Base-by-base conservation (phyloP, 2,329 filamentous ascomycete genomes). In the Fusarium sacchari region DNA sequence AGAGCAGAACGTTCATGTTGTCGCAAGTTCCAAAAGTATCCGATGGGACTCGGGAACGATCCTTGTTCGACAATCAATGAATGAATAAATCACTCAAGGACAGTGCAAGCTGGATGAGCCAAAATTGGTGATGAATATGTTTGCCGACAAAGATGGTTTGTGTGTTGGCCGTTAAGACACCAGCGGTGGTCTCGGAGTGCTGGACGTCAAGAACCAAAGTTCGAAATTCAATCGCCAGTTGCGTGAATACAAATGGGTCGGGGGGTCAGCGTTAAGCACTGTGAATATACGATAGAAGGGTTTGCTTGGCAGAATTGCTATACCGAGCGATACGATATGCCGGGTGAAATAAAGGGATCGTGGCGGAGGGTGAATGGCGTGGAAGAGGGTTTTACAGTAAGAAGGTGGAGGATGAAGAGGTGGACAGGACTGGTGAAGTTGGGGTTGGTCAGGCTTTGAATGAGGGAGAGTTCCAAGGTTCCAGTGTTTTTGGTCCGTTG, bases 1-100 rank as follows among this genome's bases (percentile, higher is more conserved):
- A 87, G 73, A 91, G 81, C 81, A 91, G 80, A 80, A 90, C 85
- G 81, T 91, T 91, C 90, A 92, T 92, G 64, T 72, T 87, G 80
- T 60, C 60, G 36, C 24, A 63, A 64, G 39, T 56, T 60, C 46
- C 39, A 46, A 64, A 44, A 42, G 42, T 44, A 46, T 64, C 57
- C 49, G 50, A 64, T 37, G 39, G 43, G 24, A 60, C 36, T 61
- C 58, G 64, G 67, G 47, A 49, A 58, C 42, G 47, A 61, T 55
- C 28, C 34, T 61, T 40, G 44, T 60, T 47, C 60, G 44, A 39
- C 60, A 53, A 52, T 58, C 58, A 60, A 69, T 65, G 69, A 73
- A 64, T 69, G 73, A 68, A 62, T 49, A 60, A 56, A 55, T 57
- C 66, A 64, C 37, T 65, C 61, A 64, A 64, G 39, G 57, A 58